Evolutionary conservation across 1,284 basidiomycete species (phyloP).

Genomic region (Moniliophthora roreri): DNA sequence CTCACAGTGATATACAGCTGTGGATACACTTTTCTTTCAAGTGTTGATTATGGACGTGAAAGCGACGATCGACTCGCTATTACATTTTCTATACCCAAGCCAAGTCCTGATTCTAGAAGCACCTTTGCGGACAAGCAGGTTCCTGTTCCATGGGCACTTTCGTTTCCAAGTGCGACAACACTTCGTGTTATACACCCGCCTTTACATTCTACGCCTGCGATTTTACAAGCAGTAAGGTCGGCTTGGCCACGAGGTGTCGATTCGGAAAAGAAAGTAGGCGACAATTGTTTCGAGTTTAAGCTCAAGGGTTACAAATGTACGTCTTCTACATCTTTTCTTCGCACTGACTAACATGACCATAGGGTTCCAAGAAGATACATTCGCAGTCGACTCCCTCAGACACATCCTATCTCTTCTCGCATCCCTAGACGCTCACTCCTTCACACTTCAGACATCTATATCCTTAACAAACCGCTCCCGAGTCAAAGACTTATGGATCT

Average conservation of each 20-base stretch:
- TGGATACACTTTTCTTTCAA: conserved; percentile 64
- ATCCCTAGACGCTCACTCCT: conserved; percentile 66
- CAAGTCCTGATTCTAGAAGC: conserved; percentile 33
- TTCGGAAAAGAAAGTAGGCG: conserved; percentile 71
- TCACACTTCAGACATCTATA: conserved; percentile 66
- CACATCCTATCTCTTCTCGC: conserved; percentile 69
- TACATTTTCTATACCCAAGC: conserved; percentile 57
- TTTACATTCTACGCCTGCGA: conserved; percentile 71
- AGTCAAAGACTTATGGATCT: conserved; percentile 78
- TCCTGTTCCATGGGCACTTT: conserved; percentile 74
- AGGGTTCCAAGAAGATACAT: conserved; percentile 81
- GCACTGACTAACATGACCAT: conserved; percentile 23
- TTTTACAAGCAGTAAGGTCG: conserved; percentile 71
- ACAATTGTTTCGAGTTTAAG: conserved; percentile 74
- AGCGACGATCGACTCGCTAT: conserved; percentile 69
- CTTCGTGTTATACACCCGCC: conserved; percentile 75
- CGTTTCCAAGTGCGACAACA: conserved; percentile 64
- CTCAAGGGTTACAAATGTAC: conserved; percentile 77
- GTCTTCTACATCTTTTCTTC: conserved; percentile 23
- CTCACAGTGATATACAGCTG: conserved; percentile 60
- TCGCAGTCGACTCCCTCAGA: conserved; percentile 72
- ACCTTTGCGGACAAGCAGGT: conserved; percentile 38
- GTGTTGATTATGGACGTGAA: conserved; percentile 76
- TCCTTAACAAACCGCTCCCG: conserved; percentile 68
- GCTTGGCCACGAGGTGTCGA: conserved; percentile 79